Evolutionary conservation across 2,329 filamentous ascomycete genomes (phyloP), one percentile per base, ranked within the genome.

Genomic region (Pestalotiopsis sp.): DNA sequence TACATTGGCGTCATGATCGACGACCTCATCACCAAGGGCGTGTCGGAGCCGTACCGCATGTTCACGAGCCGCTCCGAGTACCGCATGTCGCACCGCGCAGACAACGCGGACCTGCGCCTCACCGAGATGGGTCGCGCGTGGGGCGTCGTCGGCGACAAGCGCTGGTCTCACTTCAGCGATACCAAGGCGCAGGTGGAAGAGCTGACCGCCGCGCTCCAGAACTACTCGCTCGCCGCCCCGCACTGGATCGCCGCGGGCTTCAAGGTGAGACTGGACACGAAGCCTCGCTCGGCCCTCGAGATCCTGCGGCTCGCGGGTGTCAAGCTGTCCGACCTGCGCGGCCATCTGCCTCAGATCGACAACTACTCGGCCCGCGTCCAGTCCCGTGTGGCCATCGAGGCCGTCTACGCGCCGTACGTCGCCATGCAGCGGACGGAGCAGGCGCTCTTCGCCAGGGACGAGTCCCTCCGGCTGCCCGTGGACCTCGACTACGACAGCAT

Each of bases 1-100:
- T 99, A 98, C 79, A 98, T 99, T 76, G 96, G 96, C 73, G 92
- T 99, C 81, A 97, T 99, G 94, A 95, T 99, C 75, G 96, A 99
- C 80, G 96, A 99, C 78, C 89, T 99, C 49, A 91, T 97, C 76
- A 98, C 95, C 25, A 98, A 98, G 81, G 96, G 96, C 62, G 96
- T 99, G 38, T 95, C 93, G 2, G 96, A 99, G 78, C 96, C 96
- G 1, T 99, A 99, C 81, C 90, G 96, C 73, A 98, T 99, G 95
- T 99, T 99, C 83, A 99, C 96, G 2, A 93, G 93, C 5, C 90
- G 96, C 71, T 97, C 93, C 81, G 96, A 99, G 82, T 99, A 97
- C 81, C 93, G 96, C 71, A 95, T 99, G 87, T 93, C 92, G 58
- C 90, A 94, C 2, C 92, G 96, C 71, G 92, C 96, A 60, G 96